Evolutionary conservation across 2,329 filamentous ascomycete genomes (phyloP), one percentile per base, ranked within the genome.

Genomic region (Diaporthe sp.): DNA sequence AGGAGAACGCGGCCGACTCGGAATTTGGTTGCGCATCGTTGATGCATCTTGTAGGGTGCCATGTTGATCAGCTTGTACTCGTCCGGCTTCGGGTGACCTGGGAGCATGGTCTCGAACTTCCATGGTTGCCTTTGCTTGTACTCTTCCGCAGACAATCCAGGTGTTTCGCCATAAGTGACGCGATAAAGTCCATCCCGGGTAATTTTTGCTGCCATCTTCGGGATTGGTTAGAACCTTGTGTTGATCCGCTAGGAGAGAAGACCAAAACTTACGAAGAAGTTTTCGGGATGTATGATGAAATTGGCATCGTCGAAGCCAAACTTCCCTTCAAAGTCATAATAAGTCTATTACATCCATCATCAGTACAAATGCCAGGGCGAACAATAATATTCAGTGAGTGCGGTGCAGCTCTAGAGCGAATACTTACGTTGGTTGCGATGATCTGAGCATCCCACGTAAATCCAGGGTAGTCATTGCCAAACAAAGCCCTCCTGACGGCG

Each of bases 361-460:
- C 10, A 79, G 75, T 67, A 46, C 49, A 19, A 49, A 2, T 59
- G 2, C 1, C 3, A 22, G 12, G 15, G 17, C 4, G 2, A 25
- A 8, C 39, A 37, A 13, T 8, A 25, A 0, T 10, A 28, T 2
- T 4, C 37, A n/a, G 3, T n/a, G 6, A 42, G 31, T 17, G 5
- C 8, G 3, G 6, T 42, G 1, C 1, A 4, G 22, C 13, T 34
- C 28, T 13, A 7, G 6, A n/a, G 28, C 19, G 8, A 19, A 25
- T 37, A 79, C 86, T 80, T 78, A 90, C 89, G 83, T 93, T 92
- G 8, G 90, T 92, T 59, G 91, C 90, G 22, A 92, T 86, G 74
- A 93, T 91, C 79, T 91, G 89, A 75, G 86, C 85, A 72, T 91
- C 87, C 85, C 90, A 89, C 0, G 91, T 93, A 78, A 89, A 89